Conservation (phyloP, 345 rosid species). For the Salix koriyanagi region DNA sequence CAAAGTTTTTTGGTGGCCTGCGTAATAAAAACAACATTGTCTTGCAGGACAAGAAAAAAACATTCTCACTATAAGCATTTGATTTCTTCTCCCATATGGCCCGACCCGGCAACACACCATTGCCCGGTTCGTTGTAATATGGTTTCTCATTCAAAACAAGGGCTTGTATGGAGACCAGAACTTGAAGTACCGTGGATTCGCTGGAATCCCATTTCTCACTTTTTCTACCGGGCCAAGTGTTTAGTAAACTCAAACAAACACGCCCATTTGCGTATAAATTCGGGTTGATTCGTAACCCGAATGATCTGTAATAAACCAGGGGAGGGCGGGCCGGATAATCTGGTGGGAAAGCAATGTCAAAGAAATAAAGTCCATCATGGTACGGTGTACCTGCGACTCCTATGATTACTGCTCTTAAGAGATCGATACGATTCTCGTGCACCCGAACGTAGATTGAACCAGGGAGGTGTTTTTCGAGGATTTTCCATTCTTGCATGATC, state of each 20-base stretch:
- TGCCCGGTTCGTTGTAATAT: conserved; percentile 47
- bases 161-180: conserved; percentile 54
- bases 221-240: conserved; percentile 47
- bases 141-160: conserved; percentile 56
- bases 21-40: conserved; percentile 27
- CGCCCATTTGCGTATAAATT: conserved; percentile 42
- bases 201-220: conserved; percentile 50
- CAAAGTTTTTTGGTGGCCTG: conserved; percentile 43
- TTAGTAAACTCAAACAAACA: conserved; percentile 53
- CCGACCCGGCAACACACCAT: conserved; percentile 14
- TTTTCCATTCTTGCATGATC: conserved; percentile 54
- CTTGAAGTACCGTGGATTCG: conserved; percentile 47
- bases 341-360: conserved; percentile 52
- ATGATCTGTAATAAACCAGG: conserved; percentile 36
- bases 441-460: conserved; percentile 49
- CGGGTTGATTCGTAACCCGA: conserved; percentile 55
- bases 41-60: conserved; percentile 37
- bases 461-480: conserved; percentile 46
- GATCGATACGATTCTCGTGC: conserved; percentile 49
- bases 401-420: conserved; percentile 43
- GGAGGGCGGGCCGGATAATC: conserved; percentile 54
- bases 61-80: conserved; percentile 32
- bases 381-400: conserved; percentile 59
- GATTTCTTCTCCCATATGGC: conserved; percentile 29
- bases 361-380: conserved; percentile 63